Conservation (phyloP, 257 asterid species). For the Solanum pennellii region DNA sequence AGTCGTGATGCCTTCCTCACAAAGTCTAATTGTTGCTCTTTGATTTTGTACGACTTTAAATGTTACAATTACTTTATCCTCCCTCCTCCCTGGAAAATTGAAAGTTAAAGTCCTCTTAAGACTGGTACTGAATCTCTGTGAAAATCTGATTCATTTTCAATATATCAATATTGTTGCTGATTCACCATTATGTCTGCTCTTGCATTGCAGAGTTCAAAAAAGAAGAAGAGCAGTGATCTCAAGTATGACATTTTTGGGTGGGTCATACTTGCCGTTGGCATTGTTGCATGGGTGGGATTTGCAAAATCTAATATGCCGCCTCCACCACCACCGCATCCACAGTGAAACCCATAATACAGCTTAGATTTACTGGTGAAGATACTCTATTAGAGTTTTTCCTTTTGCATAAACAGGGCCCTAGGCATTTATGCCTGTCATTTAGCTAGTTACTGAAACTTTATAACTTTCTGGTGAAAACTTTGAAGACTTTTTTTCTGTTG, state of each 20-base stretch:
- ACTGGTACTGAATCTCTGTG: not conserved
- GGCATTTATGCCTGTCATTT: not conserved
- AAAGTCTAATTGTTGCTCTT: not conserved
- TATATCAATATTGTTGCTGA: not conserved
- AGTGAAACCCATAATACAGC: constrained; percentile 14
- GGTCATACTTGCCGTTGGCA: constrained; percentile 59
- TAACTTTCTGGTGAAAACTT: not conserved
- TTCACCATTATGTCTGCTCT: not conserved
- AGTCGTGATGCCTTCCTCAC: not conserved
- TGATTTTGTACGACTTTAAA: not conserved
- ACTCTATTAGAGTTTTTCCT: not conserved
- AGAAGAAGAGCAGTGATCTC: constrained; percentile 52
- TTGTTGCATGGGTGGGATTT: constrained; percentile 58
- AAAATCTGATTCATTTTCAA: not conserved
- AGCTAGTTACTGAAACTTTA: not conserved
- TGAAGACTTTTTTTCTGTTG: not conserved
- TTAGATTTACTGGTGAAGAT: not conserved
- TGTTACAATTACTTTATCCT: not conserved
- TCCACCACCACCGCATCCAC: constrained; percentile 27
- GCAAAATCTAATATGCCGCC: constrained; percentile 42
- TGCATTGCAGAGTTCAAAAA: constrained; percentile 26
- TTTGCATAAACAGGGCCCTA: not conserved
- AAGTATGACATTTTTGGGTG: constrained; percentile 57
- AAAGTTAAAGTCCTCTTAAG: not conserved
- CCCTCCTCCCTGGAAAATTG: not conserved